Base-by-base conservation (phyloP, 1,284 basidiomycete species). In the Leccinum angustisporum region DNA sequence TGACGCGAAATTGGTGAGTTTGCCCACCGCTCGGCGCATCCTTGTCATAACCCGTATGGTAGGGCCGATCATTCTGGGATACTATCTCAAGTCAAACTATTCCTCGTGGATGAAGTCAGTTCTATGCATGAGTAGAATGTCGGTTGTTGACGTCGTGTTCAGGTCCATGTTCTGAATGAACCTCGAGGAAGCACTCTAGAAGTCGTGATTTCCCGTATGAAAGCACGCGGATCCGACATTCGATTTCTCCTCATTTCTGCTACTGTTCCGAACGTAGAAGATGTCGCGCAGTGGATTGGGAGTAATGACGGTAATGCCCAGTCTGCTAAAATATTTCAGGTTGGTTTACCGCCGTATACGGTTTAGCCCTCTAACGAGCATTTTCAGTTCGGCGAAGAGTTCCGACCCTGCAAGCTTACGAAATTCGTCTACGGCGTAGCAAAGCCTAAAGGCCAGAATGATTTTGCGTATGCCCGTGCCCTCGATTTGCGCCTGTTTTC, bases 151-250 rank as follows among this genome's bases (percentile, higher is more conserved):
- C 50, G 18, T 59, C 8, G 43, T 55, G 25, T 36, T 4, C 64
- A 95, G 93, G 92, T 97, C 3, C 97, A 99, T 73, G 90, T 96
- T 54, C 83, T 99, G 10, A 91, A 94, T 58, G 97, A 98, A 75
- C 80, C 83, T 18, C 85, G 95, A 46, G 95, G 96, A 21, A 92
- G 94, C 61, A 94, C 93, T 4, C 81, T 99, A 4, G 97, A 99
- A 76, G 96, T 97, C 5, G 86, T 98, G 7, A 83, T 97, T 33
- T 91, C 94, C 1, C 86, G 97, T n/a, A 97, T 97, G 92, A 94
- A 91, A 75, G 78, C 86, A 3, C 84, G 86, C 5, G 86, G 85
- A n/a, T 78, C 80, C 1, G 76, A 78, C 1, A 86, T 93, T 21
- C 87, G 96, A 5, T 94, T 98, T 70, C 78, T 98, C 31, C 85